phyloP scores from a whole-genome alignment of 495 filamentous ascomycete species.

The Letharia columbiana region DNA sequence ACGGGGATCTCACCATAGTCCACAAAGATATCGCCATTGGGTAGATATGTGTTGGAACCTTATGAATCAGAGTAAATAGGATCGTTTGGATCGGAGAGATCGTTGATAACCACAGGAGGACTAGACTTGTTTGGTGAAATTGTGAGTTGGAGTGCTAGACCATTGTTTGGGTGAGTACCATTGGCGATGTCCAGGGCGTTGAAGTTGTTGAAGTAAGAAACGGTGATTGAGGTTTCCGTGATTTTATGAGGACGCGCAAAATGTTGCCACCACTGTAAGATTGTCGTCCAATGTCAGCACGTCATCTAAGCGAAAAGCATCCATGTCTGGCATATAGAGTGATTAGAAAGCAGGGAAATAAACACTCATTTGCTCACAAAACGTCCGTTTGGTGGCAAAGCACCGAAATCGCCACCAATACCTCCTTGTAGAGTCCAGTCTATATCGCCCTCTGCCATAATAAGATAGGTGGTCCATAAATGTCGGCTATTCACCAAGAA shows the following conservation, averaged over 20 bases:
- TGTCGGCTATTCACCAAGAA: conserved; percentile 35
- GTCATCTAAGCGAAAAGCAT: not conserved
- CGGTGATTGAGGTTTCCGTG: conserved; percentile 28
- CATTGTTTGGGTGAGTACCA: conserved; percentile 25
- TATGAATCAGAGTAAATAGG: conserved; percentile 35
- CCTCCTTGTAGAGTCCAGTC: conserved; percentile 38
- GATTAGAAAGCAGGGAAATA: too few relatives aligned
- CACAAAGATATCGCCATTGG: conserved; percentile 39
- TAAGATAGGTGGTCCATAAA: conserved; percentile 32
- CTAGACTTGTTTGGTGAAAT: conserved; percentile 17
- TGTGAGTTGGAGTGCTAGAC: conserved; percentile 25
- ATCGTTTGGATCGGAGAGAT: conserved; percentile 25
- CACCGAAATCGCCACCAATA: conserved; percentile 36
- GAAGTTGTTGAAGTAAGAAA: conserved; percentile 35
- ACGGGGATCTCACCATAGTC: conserved; percentile 42
- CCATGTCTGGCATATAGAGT: not conserved
- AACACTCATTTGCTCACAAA: conserved; percentile 12
- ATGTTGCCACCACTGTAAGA: conserved; percentile 31
- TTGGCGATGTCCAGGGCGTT: conserved; percentile 26
- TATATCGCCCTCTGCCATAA: conserved; percentile 34
- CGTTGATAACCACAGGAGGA: conserved; percentile 7
- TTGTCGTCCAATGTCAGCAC: not conserved
- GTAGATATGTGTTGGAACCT: conserved; percentile 40
- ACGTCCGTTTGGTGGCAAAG: conserved; percentile 23
- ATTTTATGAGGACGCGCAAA: conserved; percentile 32